phyloP scores from a whole-genome alignment of 1,139 yeast genomes.

The Protomyces inouyei region DNA sequence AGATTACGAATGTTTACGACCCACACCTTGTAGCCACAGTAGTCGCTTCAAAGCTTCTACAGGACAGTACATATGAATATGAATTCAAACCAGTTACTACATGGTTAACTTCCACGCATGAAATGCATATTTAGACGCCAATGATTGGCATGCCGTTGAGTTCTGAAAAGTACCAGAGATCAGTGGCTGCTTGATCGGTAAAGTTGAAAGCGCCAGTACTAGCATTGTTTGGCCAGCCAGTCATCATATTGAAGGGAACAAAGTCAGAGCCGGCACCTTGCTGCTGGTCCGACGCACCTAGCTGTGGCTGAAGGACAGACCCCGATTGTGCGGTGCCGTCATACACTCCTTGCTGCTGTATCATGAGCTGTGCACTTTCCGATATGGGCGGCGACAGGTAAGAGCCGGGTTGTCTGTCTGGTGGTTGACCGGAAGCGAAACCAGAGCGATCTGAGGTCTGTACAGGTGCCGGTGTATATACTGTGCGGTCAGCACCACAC shows the following conservation, averaged over 20 bases:
- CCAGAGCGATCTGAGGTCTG: background rate
- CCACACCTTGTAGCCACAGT: too few species aligned
- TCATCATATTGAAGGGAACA: background rate
- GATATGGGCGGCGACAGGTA: background rate
- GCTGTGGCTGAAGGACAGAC: background rate
- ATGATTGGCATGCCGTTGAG: background rate
- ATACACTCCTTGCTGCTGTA: background rate
- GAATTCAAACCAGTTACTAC: too few species aligned
- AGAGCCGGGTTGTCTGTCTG: background rate
- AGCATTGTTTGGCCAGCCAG: background rate
- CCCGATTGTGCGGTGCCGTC: background rate
- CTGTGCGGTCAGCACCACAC: too few species aligned
- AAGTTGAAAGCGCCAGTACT: background rate
- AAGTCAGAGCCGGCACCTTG: background rate
- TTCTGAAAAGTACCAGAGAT: background rate
- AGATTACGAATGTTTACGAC: too few species aligned
- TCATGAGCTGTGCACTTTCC: background rate
- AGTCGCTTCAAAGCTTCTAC: too few species aligned
- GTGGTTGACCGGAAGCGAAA: too few species aligned
- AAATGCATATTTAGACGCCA: background rate
- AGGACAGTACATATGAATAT: too few species aligned
- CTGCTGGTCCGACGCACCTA: background rate
- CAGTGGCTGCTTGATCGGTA: background rate
- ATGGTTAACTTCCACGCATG: too few species aligned
- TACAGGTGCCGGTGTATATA: background rate